These are phyloP conservation scores for Peribolospora kevripleyi DNA, from an alignment of 768 basidiomycete species.

Conservation along the genomic window DNA sequence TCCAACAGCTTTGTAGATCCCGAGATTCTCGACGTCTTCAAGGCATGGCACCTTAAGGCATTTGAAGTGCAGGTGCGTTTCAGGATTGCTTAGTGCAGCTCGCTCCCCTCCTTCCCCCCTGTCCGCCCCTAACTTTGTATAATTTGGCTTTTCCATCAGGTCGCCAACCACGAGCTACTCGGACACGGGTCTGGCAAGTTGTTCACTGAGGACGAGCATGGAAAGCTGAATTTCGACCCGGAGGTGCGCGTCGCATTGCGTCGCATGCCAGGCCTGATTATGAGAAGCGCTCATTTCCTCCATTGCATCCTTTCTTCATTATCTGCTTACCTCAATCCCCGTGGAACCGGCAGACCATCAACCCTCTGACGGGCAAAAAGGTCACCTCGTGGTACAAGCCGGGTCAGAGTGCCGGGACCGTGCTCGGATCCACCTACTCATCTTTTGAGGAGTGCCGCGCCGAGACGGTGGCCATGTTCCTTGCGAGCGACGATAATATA, in stretches of 20 bases:
- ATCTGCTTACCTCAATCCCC: no score
- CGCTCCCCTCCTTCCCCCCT: neutral
- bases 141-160: no score
- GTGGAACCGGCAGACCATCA: no score
- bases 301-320: no score
- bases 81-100: slow-evolving; percentile 18
- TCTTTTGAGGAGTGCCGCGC: slow-evolving; percentile 73
- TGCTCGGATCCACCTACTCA: no score
- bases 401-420: no score
- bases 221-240: slow-evolving; percentile 58
- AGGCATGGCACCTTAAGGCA: slow-evolving; percentile 48
- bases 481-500: slow-evolving; percentile 52
- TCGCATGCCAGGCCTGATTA: no score
- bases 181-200: slow-evolving; percentile 63
- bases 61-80: no score
- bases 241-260: no score
- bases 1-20: slow-evolving; percentile 64
- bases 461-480: slow-evolving; percentile 58
- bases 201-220: slow-evolving; percentile 50
- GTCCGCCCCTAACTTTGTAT: neutral
- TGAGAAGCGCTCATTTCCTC: no score
- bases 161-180: slow-evolving; percentile 17
- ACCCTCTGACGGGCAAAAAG: slow-evolving; percentile 9
- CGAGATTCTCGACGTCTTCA: slow-evolving; percentile 47
- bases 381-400: slow-evolving; percentile 59